Base-by-base conservation (phyloP, 805 yeast species). In the Candida dajiaensis region DNA sequence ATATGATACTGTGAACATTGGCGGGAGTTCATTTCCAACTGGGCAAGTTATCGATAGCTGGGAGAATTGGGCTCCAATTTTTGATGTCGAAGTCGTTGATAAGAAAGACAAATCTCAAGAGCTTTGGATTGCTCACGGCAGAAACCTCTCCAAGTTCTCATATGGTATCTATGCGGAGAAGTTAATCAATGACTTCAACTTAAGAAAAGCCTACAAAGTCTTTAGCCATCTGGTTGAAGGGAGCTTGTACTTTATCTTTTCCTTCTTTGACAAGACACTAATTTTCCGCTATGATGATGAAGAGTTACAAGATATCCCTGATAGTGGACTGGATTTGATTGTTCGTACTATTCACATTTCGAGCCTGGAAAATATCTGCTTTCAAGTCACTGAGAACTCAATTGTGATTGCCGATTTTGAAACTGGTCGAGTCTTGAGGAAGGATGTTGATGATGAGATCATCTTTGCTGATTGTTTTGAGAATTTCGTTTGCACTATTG, bases 1-100 rank as follows among this genome's bases (percentile, higher is more conserved):
- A 3, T 41, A 25, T 43, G 45, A 59, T 47, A 44, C 43, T 51
- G 9, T 43, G 4, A 37, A 29, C 0, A 12, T 33, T 16, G 36
- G 20, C 3, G 36, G 36, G 16, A 16, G 36, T 11, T 7, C 11
- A n/a, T 33, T 38, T 1, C 38, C 45, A 4, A 38, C 28, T 9
- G 46, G 52, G 7, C 45, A 45, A 2, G 18, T 28, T 2, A 7
- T 64, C 2, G 54, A 55, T 2, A 70, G 63, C 44, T 70, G 65
- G 56, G 65, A 63, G 33, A 73, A 70, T 50, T 76, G 81, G 80
- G 66, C 78, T 0, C 80, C 80, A 0, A 43, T 75, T 1, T 48
- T 71, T 18, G 79, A 75, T 56, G 55, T 70, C 2, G 64, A 59
- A 46, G 55, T 72, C 3, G 58, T 72, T 1, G 67, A 50, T 9